Percentiles rank a stretch among this genome's conserved stretches.
phyloP scores from a whole-genome alignment of 2,329 filamentous ascomycete species.

The Raffaelea deltoideospora region DNA sequence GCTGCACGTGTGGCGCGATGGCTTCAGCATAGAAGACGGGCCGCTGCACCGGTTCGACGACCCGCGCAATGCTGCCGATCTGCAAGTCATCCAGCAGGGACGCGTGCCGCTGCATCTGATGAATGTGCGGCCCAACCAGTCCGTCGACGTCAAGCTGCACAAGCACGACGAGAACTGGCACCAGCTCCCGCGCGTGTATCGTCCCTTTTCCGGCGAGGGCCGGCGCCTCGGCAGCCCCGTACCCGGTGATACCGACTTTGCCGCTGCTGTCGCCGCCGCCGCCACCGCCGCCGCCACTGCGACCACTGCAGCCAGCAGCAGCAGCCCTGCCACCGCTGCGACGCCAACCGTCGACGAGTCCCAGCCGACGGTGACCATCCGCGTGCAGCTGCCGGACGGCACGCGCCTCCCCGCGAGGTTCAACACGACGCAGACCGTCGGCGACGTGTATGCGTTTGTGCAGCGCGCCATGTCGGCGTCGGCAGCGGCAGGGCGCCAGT shows the following conservation, averaged over 20 bases:
- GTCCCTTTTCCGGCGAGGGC: constrained; percentile 57
- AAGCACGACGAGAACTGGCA: constrained; percentile 63
- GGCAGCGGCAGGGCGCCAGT: constrained; percentile 41
- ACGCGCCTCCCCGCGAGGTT: constrained; percentile 66
- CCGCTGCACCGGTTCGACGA: constrained; percentile 66
- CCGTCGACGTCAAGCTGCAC: constrained; percentile 64
- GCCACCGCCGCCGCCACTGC: constrained; percentile 16
- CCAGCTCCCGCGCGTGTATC: constrained; percentile 58
- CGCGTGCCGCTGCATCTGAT: constrained; percentile 65
- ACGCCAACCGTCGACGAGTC: constrained; percentile 41
- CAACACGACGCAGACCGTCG: constrained; percentile 64
- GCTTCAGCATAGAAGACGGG: constrained; percentile 75
- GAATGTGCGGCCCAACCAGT: constrained; percentile 59
- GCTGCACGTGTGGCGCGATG: constrained; percentile 69
- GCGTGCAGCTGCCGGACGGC: constrained; percentile 66
- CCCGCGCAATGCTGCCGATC: constrained; percentile 54
- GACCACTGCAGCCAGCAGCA: constrained; percentile 11
- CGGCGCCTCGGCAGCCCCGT: constrained; percentile 65
- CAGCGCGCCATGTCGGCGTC: constrained; percentile 44
- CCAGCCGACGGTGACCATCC: constrained; percentile 53
- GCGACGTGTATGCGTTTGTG: constrained; percentile 64
- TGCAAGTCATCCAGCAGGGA: constrained; percentile 63
- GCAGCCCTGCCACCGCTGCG: constrained; percentile 16
- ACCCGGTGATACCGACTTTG: constrained; percentile 35
- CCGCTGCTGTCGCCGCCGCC: constrained; percentile 17